Conservation (phyloP, 2,329 filamentous ascomycete species). For the Aspergillus sojae region DNA sequence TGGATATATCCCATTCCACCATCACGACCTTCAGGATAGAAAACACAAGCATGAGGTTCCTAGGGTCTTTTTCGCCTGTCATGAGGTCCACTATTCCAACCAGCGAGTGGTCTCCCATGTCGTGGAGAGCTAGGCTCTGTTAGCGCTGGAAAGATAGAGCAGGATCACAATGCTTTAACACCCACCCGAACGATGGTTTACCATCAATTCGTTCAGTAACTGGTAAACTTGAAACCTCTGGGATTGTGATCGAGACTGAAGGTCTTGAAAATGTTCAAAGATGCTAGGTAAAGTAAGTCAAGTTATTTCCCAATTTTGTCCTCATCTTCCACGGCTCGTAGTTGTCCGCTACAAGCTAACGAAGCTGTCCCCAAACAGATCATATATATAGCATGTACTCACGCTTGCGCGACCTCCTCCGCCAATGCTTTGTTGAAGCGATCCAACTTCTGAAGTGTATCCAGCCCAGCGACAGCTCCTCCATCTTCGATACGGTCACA, state of each 20-base stretch:
- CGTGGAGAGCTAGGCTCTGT: constrained; percentile 49
- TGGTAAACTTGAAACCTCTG: constrained; percentile 66
- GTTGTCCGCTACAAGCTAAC: not conserved
- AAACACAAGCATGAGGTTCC: constrained; percentile 71
- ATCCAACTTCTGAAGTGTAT: constrained; percentile 61
- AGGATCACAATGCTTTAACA: not conserved
- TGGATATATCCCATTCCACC: constrained; percentile 67
- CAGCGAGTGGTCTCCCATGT: constrained; percentile 63
- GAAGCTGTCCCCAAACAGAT: not conserved
- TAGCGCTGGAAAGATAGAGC: not conserved
- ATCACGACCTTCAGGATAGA: constrained; percentile 68
- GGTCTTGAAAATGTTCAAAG: constrained; percentile 57
- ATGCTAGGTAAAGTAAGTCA: constrained; percentile 40
- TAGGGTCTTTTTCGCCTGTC: constrained; percentile 69
- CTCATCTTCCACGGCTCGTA: not conserved
- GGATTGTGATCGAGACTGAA: constrained; percentile 64
- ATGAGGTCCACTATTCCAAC: constrained; percentile 66
- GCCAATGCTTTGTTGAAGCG: constrained; percentile 63
- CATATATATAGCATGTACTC: constrained; percentile 31
- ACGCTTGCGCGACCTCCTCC: constrained; percentile 56
- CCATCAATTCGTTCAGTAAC: constrained; percentile 64
- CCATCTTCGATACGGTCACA: constrained; percentile 67
- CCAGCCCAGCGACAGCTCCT: constrained; percentile 60
- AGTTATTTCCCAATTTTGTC: not conserved
- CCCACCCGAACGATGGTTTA: constrained; percentile 60